Percentiles rank a stretch among this genome's conserved stretches.
phyloP scores from a whole-genome alignment of 2,329 filamentous ascomycete species.

The Amphichorda felina region DNA sequence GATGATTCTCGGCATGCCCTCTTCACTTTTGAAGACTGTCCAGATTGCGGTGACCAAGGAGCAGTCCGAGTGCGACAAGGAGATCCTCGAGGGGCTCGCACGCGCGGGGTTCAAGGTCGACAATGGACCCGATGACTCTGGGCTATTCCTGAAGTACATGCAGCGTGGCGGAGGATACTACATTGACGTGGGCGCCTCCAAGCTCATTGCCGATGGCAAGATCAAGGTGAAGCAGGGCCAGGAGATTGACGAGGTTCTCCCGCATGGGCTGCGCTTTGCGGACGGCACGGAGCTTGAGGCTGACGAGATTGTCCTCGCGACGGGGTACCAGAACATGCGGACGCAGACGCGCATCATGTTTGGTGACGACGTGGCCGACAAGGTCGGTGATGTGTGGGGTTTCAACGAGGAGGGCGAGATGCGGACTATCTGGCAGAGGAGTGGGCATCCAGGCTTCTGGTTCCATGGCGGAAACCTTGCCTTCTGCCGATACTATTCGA shows the following conservation, averaged over 20 bases:
- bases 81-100: slow-evolving; percentile 29
- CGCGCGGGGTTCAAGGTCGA: slow-evolving; percentile 51
- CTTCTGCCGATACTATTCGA: slow-evolving; percentile 48
- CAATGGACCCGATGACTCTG: slow-evolving; percentile 40
- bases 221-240: slow-evolving; percentile 50
- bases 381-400: slow-evolving; percentile 49
- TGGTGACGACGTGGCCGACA: slow-evolving; percentile 47
- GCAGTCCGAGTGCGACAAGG: slow-evolving; percentile 23
- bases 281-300: slow-evolving; percentile 46
- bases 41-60: slow-evolving; percentile 30
- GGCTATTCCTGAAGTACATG: slow-evolving; percentile 51
- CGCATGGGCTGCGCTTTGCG: slow-evolving; percentile 30
- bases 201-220: slow-evolving; percentile 50
- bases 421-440: slow-evolving; percentile 44
- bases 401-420: slow-evolving; percentile 46
- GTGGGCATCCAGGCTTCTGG: slow-evolving; percentile 54
- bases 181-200: slow-evolving; percentile 53
- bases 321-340: slow-evolving; percentile 58
- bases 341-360: slow-evolving; percentile 49
- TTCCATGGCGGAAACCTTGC: slow-evolving; percentile 54
- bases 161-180: slow-evolving; percentile 59
- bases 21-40: slow-evolving; percentile 45
- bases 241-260: slow-evolving; percentile 38
- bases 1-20: slow-evolving; percentile 42
- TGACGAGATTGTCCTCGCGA: slow-evolving; percentile 52